Base-by-base conservation (phyloP, 2,329 filamentous ascomycete genomes). In the Plenodomus lindquistii region DNA sequence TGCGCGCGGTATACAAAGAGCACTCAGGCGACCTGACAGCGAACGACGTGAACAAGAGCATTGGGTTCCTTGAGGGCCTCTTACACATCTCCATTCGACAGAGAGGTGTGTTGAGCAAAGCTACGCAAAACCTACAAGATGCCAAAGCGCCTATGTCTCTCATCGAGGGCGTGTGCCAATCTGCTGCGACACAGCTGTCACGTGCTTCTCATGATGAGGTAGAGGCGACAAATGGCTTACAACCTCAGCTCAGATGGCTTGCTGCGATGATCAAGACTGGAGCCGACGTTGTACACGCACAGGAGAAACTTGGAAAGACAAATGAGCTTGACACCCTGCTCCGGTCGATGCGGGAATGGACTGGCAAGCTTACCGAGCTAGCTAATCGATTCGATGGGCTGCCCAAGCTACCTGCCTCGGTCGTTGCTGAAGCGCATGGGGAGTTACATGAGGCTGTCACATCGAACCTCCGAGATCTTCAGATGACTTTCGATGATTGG, bases 51-150 rank as follows among this genome's bases (percentile, higher is more conserved):
- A 81, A 82, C 36, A 83, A 92, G 64, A 92, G 91, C 67, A 81
- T 89, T 40, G 91, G 91, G 0, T 89, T 89, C 56, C 77, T 97
- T n/a, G 94, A 99, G 69, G 91, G 92, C 20, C 80, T 97, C 50
- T 76, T 97, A 22, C 80, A 86, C 50, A 74, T 85, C n/a, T 69
- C 83, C 1, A 65, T 89, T 11, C 73, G 76, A 3, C 88, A 92
- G 67, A 79, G 87, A 49, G 71, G 69, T 39, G 71, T 74, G 5
- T 76, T 36, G 57, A 71, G 55, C 43, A 64, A 55, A 24, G 61
- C 66, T 36, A 46, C 52, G 6, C 41, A 52, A 16, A 63, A 73
- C 11, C 57, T 77, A 2, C 66, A 63, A 13, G 67, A 73, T 1
- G 62, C 80, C 10, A 60, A 64, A 11, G 64, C 64, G 13, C 71